Evolutionary conservation across 129 eudicot genomes (phyloP), one percentile per base, ranked within the genome.

Genomic region (Saposhnikovia divaricata): DNA sequence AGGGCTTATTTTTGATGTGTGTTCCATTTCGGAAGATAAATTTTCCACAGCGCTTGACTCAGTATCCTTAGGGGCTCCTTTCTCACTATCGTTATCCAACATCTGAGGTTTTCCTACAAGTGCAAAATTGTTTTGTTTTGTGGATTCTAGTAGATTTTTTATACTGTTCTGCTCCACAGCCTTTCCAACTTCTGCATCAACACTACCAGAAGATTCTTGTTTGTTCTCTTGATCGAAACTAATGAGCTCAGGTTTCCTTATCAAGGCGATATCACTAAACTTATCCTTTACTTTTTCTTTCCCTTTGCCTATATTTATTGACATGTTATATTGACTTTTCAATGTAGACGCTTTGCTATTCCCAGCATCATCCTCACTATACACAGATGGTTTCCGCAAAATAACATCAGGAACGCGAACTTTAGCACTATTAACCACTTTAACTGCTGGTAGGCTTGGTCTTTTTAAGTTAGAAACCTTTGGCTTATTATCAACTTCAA

Each of bases 191-290:
- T 43, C 78, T 42, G 45, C 59, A 69, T 61, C 71, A 28, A 66
- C 55, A 44, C 44, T 74, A 82, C 74, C 80, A 66, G 79, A 68
- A 46, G 80, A 65, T 31, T 83, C 86, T 79, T 69, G 83, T 34
- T 77, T 37, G 4, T 55, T 68, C 31, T 80, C 82, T 44, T 76
- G 39, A 57, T 28, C 82, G 66, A 77, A 34, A 44, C 65, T 82
- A 47, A 77, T 28, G 15, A 83, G 86, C 57, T 90, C 88, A 45
- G 87, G 93, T 86, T 82, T 95, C 78, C 83, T 90, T 79, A 92
- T 81, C 90, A 90, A 81, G 73, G 88, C 86, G 70, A 89, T 84
- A 82, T 87, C 97, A 85, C 87, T 89, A 87, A 90, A 88, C 83
- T 86, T 85, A 50, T 87, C 91, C 70, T 84, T 87, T 75, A 81